These are phyloP conservation scores for Tylopilus balloui DNA, from an alignment of 768 basidiomycete species.

Conservation along the genomic window DNA sequence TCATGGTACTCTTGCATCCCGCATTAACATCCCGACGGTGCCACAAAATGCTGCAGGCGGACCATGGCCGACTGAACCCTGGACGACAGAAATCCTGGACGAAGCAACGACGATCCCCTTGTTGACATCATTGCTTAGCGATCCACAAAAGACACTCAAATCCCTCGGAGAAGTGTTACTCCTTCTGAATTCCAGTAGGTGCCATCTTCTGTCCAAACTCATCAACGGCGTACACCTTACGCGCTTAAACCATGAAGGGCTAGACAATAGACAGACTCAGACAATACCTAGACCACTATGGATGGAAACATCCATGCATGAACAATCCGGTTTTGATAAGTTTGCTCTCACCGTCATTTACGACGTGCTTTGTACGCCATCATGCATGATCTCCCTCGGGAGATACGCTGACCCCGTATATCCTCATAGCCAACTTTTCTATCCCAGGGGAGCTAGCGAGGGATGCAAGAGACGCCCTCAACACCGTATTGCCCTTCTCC, in stretches of 20 bases:
- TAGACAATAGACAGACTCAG: background rate
- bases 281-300: background rate
- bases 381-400: background rate
- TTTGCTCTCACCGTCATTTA: conserved; percentile 1
- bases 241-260: background rate
- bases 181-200: conserved; percentile 5
- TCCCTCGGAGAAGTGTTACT: conserved; percentile 5
- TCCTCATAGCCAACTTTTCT: background rate
- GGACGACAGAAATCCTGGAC: background rate
- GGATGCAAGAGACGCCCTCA: background rate
- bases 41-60: background rate
- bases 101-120: background rate
- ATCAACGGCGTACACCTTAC: background rate
- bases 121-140: background rate
- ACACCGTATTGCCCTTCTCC: background rate
- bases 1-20: background rate
- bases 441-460: background rate
- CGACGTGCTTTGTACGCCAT: background rate
- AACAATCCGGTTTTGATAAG: background rate
- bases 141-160: background rate
- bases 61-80: background rate
- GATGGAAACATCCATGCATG: background rate
- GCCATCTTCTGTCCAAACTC: background rate
- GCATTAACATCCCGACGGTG: background rate
- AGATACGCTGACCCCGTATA: background rate